Percentiles rank a stretch among this genome's conserved stretches.
Evolutionary conservation across 2,329 filamentous ascomycete genomes (phyloP).

Genomic region (Fusarium sp.): DNA sequence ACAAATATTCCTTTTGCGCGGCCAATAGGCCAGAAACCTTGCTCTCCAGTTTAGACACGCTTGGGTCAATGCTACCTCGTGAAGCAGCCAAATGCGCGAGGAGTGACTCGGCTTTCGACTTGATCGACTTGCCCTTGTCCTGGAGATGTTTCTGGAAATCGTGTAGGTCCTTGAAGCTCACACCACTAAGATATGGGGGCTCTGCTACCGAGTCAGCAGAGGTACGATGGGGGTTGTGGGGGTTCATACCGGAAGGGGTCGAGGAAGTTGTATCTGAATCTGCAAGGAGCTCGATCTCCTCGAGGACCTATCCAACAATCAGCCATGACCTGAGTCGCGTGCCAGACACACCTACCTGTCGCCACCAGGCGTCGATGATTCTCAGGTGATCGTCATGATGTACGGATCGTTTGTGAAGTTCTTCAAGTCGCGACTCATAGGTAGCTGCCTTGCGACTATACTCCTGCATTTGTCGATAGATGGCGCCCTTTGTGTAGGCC

Average conservation of each 20-base stretch:
- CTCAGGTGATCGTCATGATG: constrained; percentile 95
- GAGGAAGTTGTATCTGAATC: constrained; percentile 53
- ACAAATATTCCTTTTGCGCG: constrained; percentile 81
- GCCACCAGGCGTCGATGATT: constrained; percentile 92
- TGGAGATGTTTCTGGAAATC: constrained; percentile 87
- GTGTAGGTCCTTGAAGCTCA: constrained; percentile 70
- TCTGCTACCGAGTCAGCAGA: constrained; percentile 54
- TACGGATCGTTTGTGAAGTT: constrained; percentile 79
- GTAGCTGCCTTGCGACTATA: constrained; percentile 91
- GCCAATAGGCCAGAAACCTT: constrained; percentile 81
- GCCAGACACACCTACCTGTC: constrained; percentile 72
- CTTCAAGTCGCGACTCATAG: constrained; percentile 82
- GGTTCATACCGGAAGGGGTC: constrained; percentile 40
- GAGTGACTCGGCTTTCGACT: constrained; percentile 76
- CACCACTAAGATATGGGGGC: constrained; percentile 65
- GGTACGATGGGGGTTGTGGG: background rate
- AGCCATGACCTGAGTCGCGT: constrained; percentile 9
- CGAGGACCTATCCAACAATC: constrained; percentile 60
- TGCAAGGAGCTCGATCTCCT: constrained; percentile 71
- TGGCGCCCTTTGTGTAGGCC: constrained; percentile 81
- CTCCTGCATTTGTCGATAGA: constrained; percentile 96
- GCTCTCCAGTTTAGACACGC: constrained; percentile 77
- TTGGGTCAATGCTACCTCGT: constrained; percentile 68
- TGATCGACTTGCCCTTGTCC: constrained; percentile 80
- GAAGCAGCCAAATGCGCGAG: constrained; percentile 66